Conservation (phyloP, 345 rosid genomes). For the Murraya paniculata region DNA sequence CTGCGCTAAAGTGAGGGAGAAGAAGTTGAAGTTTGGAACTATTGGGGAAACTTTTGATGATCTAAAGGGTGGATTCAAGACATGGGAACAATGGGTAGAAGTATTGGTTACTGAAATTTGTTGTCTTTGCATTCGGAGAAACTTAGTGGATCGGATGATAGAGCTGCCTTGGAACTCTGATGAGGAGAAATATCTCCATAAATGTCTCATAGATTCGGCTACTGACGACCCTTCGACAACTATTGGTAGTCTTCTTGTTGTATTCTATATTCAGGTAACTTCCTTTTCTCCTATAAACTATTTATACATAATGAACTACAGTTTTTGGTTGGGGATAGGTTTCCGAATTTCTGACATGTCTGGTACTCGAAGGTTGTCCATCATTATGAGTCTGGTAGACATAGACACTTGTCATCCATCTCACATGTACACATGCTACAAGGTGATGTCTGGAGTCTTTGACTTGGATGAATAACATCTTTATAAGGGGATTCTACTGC, state of each 20-base stretch:
- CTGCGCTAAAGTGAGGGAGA: conserved; percentile 67
- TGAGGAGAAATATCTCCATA: conserved; percentile 85
- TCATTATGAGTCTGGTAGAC: not conserved
- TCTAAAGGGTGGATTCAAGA: conserved; percentile 37
- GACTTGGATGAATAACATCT: not conserved
- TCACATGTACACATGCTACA: not conserved
- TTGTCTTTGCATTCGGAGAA: conserved; percentile 82
- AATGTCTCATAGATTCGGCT: conserved; percentile 78
- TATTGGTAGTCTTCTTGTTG: conserved; percentile 77
- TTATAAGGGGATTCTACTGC: not conserved
- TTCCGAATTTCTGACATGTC: no score
- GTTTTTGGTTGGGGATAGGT: no score
- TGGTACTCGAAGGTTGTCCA: not conserved
- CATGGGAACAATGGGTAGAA: conserved; percentile 81
- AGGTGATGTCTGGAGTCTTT: not conserved
- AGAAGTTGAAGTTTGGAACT: conserved; percentile 42
- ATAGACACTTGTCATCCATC: not conserved
- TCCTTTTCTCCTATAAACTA: not conserved
- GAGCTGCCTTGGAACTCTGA: conserved; percentile 89
- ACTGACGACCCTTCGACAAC: conserved; percentile 65
- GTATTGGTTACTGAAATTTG: conserved; percentile 81
- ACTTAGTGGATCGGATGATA: conserved; percentile 80
- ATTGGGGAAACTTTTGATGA: conserved; percentile 33
- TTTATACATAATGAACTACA: not conserved
- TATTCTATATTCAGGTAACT: conserved; percentile 89